Base-by-base conservation (phyloP, 164 flowering plant genomes). In the Akebia trifoliata region DNA sequence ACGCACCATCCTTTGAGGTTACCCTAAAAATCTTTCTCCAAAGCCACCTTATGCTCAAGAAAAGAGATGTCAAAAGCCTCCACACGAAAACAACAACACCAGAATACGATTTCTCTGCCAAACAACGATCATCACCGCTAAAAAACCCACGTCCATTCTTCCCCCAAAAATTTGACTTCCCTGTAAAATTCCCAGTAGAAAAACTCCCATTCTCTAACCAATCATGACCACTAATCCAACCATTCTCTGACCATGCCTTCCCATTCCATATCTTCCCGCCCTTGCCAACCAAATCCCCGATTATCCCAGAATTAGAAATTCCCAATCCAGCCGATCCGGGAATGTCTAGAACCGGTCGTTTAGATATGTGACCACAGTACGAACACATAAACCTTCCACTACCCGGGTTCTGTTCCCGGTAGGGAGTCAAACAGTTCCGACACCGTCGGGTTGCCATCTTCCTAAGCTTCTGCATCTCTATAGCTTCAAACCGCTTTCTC, bases 301-400 rank as follows among this genome's bases (percentile, higher is more conserved):
- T 65, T 50, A 88, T 72, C 56, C 91, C 87, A 20, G 87, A 70
- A 65, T 73, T 82, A 1, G 74, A 35, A 48, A 83, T 64, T 24
- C 30, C 80, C 69, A 77, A 31, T 12, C 83, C 86, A 10, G 77
- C 72, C 2, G 82, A 76, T 2, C 79, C 79, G 26, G 93, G 90
- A 72, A 92, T 72, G 59, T 92, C 98, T 52, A 92, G 54, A 51
- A 87, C 95, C 0, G 98, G 98, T 40, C 98, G 73, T 70, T 82
- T 88, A 0, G 98, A 92, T 8, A 89, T 65, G 67, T 92, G 98
- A 37, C 98, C 98, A 75, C 98, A 92, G 66, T 85, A 89, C 0
- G 95, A 81, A 62, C 98, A 92, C 98, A 89, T 88, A 65, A 85
- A 92, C 66, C 74, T 64, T n/a, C 96, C 95, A 35, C 96, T 93